Base-by-base conservation (phyloP, 1,284 basidiomycete species). In the Megacollybia platyphylla region DNA sequence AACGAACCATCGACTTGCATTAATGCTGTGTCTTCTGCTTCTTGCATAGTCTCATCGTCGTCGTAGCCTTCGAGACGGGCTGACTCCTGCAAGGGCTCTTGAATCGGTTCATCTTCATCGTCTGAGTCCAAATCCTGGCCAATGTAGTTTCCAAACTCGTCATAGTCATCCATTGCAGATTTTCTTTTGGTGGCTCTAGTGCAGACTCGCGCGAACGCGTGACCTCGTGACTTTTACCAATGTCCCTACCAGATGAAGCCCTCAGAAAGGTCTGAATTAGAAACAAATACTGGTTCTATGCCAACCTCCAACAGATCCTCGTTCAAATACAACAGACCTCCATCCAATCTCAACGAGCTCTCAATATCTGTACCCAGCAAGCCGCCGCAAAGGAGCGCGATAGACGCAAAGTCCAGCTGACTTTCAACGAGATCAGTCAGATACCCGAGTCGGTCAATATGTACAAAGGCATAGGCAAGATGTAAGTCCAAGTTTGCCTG, bases 141-240 rank as follows among this genome's bases (percentile, higher is more conserved):
- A 57, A 94, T 91, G 63, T 93, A 94, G 72, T 94, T 94, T 52
- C 91, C 91, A 56, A 96, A 94, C 68, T 88, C 85, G 56, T 88
- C 85, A 50, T 88, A 88, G 57, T 88, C 86, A 55, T 88, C 85
- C 50, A 88, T 74, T 26, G 84, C 87, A 44, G 79, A 80, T 85
- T 87, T 87, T 40, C 35, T 36, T 17, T n/a, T n/a, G 20, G 0
- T 24, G 20, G 20, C 4, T 24, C 20, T 3, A 24, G 3, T 24
- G 20, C 20, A 24, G 15, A 24, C 20, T 24, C 20, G 20, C 20
- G 20, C 20, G 20, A 24, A 24, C 20, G 20, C 20, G 20, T 24
- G 20, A 24, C 20, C 20, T 24, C 20, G 20, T 24, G 20, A 24
- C 20, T 24, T 24, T 24, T 24, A 24, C 5, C 20, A 15, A 63